These are phyloP conservation scores for Boletus vermiculosoides DNA, from an alignment of 768 basidiomycete genomes.

Conservation along the genomic window DNA sequence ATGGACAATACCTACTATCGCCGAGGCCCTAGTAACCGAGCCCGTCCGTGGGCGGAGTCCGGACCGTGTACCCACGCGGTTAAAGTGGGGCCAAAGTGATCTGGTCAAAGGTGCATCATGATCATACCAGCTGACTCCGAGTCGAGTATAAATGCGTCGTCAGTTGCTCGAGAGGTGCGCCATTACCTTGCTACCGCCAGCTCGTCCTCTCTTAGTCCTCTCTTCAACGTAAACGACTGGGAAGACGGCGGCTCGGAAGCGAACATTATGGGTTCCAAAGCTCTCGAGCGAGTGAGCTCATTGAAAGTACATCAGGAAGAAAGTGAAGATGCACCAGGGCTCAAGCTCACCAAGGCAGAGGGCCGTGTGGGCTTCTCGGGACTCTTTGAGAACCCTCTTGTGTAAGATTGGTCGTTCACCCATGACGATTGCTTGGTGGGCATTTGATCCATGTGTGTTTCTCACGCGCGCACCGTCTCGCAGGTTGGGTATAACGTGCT, in stretches of 20 bases:
- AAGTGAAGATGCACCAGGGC: neutral
- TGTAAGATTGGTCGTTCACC: constrained; percentile 19
- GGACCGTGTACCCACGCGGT: neutral
- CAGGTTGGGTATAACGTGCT: constrained; percentile 33
- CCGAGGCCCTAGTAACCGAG: neutral
- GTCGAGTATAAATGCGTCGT: constrained; percentile 16
- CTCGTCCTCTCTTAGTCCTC: constrained; percentile 17
- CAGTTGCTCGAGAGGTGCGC: neutral
- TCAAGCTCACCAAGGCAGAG: constrained; percentile 17
- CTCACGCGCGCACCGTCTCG: neutral
- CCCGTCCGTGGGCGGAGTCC: neutral
- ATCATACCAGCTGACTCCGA: neutral
- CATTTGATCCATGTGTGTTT: neutral
- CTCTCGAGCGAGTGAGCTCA: neutral
- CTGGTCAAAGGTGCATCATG: neutral
- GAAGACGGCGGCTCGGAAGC: constrained; percentile 2
- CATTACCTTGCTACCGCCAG: constrained; percentile 8
- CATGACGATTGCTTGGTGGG: neutral
- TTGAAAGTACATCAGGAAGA: neutral
- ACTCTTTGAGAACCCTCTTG: constrained; percentile 28
- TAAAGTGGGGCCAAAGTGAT: neutral
- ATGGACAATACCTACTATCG: no score
- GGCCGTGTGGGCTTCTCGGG: constrained; percentile 27
- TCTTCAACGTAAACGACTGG: constrained; percentile 3
- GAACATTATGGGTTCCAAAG: constrained; percentile 16